Evolutionary conservation across 2,329 filamentous ascomycete species (phyloP), one percentile per base, ranked within the genome.

Genomic region (Cladosporium phlei): DNA sequence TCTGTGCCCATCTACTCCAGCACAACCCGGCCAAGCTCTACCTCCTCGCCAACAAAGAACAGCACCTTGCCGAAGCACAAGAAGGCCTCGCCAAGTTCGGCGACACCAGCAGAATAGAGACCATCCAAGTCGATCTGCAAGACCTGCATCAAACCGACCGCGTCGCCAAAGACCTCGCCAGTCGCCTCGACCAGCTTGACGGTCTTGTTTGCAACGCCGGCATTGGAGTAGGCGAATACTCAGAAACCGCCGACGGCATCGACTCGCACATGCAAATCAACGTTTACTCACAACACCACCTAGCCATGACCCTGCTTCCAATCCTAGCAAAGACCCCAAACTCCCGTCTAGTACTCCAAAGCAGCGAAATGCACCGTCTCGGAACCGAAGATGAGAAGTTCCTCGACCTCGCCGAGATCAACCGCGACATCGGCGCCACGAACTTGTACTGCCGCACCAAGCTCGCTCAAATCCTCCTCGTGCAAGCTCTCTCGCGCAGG

Each of bases 211-310:
- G 69, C 52, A 76, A 77, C 46, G 72, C 74, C 9, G 74, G 72
- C 2, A 59, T 75, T 11, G 73, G 73, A 19, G 71, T 76, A 1
- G 72, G 73, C 3, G 61, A 63, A 20, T 77, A 75, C 55, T 68
- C 67, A 27, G 65, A 73, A 55, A 74, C 72, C 10, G 65, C 65
- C 43, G 73, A 80, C 47, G 71, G 74, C 20, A 61, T 79, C 40
- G 73, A 76, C 56, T 66, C 63, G 33, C 69, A 74, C 54, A 75
- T 76, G 62, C 69, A 75, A 55, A 66, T 75, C 52, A 76, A 77
- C 51, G 63, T 73, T 49, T 67, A 76, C 52, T 66, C 72, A 12
- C 73, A 75, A 51, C 68, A 73, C 49, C 74, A 75, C 52, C 64
- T 77, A 1, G 63, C 67, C n/a, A 63, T 74, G 50, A 66, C 60